Conservation (phyloP, 148 eudicot species). For the Polygonum aviculare region DNA sequence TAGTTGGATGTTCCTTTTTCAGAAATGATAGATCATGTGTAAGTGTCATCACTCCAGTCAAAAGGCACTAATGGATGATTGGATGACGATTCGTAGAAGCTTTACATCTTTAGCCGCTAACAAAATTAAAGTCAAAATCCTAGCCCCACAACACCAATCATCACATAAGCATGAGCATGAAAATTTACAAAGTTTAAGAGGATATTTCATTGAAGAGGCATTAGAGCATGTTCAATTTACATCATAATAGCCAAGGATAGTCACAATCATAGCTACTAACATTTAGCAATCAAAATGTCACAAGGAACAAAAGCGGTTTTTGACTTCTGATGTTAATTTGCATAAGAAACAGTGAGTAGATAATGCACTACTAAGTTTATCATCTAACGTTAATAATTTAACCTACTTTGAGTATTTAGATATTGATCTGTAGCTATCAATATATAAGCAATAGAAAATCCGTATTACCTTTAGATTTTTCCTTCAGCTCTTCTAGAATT, state of each 20-base stretch:
- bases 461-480: constrained; percentile 59
- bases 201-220: not conserved
- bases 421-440: not conserved
- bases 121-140: not conserved
- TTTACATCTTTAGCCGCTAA: not conserved
- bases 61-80: not conserved
- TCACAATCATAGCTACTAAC: not conserved
- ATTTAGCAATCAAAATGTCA: not conserved
- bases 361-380: not conserved
- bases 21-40: not conserved
- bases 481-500: constrained; percentile 64
- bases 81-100: not conserved
- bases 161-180: not conserved
- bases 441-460: not conserved
- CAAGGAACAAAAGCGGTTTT: not conserved
- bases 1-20: not conserved
- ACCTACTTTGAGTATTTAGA: not conserved
- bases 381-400: not conserved
- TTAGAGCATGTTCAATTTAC: not conserved
- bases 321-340: not conserved
- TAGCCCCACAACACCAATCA: not conserved
- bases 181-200: not conserved
- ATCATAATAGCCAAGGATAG: not conserved
- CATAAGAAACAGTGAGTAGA: not conserved
- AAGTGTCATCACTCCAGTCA: not conserved